Percentiles rank a stretch among this genome's conserved stretches.
Evolutionary conservation across 805 yeast genomes (phyloP).

Genomic region (Wickerhamomyces strasburgensis): DNA sequence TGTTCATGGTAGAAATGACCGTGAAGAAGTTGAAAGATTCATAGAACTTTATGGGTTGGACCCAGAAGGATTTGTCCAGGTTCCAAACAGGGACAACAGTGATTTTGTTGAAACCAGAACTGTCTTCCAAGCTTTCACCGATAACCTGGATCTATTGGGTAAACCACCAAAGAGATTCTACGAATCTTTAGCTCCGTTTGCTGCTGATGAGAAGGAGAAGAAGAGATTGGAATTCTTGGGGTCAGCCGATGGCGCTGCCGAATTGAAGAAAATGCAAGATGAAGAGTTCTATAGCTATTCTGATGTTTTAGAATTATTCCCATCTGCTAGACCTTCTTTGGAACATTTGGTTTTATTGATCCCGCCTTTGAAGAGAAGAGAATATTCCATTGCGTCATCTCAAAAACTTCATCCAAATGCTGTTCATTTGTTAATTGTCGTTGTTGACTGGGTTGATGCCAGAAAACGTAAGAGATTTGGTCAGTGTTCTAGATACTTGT

Average conservation of each 20-base stretch:
- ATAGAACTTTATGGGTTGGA: conserved; percentile 66
- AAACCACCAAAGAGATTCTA: conserved; percentile 94
- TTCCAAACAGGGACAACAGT: conserved; percentile 63
- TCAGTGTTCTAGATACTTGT: conserved; percentile 87
- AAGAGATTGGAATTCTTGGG: conserved; percentile 57
- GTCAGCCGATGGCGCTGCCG: conserved; percentile 77
- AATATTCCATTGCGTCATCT: conserved; percentile 95
- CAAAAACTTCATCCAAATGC: conserved; percentile 89
- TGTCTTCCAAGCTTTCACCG: conserved; percentile 72
- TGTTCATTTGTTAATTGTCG: conserved; percentile 87
- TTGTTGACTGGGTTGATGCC: conserved; percentile 91
- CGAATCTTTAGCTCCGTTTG: conserved; percentile 71
- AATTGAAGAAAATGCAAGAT: conserved; percentile 79
- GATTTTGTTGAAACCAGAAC: conserved; percentile 66
- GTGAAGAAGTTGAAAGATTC: conserved; percentile 61
- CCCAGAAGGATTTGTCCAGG: conserved; percentile 61
- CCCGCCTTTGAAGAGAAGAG: conserved; percentile 91
- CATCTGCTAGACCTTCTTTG: conserved; percentile 74
- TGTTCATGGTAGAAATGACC: conserved; percentile 82
- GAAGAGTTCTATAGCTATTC: conserved; percentile 76
- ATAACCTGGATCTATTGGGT: conserved; percentile 84
- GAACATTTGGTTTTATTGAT: conserved; percentile 66
- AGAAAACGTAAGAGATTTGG: conserved; percentile 85
- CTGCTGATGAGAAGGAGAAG: conserved; percentile 65
- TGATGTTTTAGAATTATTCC: conserved; percentile 75